Evolutionary conservation across 352 stramenopile genomes (phyloP).

Genomic region (Phytophthora pistaciae): DNA sequence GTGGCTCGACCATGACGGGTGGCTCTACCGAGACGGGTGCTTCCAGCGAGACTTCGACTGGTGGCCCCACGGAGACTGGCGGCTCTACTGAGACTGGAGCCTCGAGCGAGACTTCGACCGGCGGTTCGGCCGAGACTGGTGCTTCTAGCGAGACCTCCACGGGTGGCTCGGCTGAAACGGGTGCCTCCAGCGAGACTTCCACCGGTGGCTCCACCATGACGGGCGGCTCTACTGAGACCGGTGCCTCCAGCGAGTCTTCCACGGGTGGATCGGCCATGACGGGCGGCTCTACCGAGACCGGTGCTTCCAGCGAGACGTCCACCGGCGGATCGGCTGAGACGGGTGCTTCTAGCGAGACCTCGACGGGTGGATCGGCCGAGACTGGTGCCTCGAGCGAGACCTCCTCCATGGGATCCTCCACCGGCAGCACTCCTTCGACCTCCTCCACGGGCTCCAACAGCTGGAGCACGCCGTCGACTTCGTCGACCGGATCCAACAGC

Average conservation of each 20-base stretch:
- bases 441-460: conserved; percentile 20
- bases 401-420: conserved; percentile 1
- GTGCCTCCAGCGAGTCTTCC: conserved; percentile 3
- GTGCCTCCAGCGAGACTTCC: conserved; percentile 4
- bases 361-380: conserved; percentile 6
- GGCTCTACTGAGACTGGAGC: neutral
- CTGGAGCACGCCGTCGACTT: conserved; percentile 28
- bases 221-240: conserved; percentile 3
- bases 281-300: neutral
- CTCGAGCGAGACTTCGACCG: conserved; percentile 5
- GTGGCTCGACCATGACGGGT: neutral
- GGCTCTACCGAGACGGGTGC: neutral
- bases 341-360: conserved; percentile 4
- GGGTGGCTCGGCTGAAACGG: conserved; percentile 4
- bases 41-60: conserved; percentile 5
- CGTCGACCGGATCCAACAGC: conserved; percentile 18
- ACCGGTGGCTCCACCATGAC: conserved; percentile 6
- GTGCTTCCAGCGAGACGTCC: conserved; percentile 4
- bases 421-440: conserved; percentile 4
- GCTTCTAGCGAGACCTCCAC: conserved; percentile 1
- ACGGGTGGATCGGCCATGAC: conserved; percentile 10
- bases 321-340: conserved; percentile 3
- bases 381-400: conserved; percentile 11
- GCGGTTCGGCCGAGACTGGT: conserved; percentile 2
- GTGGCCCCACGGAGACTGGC: neutral